Percentiles rank a stretch among this genome's conserved stretches.
Conservation (phyloP, 1,284 basidiomycete species). For the Ustilago cynodontis region DNA sequence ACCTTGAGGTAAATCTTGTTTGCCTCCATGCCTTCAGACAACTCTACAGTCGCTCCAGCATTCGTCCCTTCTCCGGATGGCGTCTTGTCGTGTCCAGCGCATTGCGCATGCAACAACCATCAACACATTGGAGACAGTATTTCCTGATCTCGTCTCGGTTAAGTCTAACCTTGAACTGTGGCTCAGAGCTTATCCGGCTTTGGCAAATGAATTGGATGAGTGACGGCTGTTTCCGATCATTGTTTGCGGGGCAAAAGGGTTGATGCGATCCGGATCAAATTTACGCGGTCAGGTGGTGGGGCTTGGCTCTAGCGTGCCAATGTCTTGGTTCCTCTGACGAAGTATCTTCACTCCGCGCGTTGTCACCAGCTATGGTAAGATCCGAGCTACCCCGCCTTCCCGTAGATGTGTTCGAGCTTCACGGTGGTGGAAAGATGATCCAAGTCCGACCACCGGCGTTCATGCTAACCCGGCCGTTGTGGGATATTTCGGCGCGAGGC, state of each 20-base stretch:
- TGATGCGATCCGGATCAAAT: neutral
- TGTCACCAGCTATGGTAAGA: no score
- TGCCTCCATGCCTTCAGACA: neutral
- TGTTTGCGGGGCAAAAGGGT: conserved; percentile 1
- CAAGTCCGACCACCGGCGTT: conserved; percentile 8
- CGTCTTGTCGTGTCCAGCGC: neutral
- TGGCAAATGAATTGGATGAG: neutral
- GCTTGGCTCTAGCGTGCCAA: no score
- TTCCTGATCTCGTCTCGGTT: neutral
- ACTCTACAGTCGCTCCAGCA: conserved; percentile 1
- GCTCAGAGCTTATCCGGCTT: neutral
- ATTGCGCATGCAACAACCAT: neutral
- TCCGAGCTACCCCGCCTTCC: neutral
- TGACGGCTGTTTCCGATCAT: neutral
- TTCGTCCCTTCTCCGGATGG: conserved; percentile 2
- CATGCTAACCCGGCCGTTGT: conserved; percentile 4
- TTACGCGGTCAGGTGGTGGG: no score
- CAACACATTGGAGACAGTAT: neutral
- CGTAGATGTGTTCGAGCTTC: neutral
- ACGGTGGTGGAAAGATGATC: neutral
- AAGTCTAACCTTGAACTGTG: neutral
- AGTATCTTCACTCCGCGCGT: no score
- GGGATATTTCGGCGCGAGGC: neutral
- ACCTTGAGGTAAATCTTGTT: neutral
- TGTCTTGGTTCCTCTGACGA: neutral